Evolutionary conservation across 2,329 filamentous ascomycete species (phyloP), one percentile per base, ranked within the genome.

Genomic region (Byssochlamys sp.): DNA sequence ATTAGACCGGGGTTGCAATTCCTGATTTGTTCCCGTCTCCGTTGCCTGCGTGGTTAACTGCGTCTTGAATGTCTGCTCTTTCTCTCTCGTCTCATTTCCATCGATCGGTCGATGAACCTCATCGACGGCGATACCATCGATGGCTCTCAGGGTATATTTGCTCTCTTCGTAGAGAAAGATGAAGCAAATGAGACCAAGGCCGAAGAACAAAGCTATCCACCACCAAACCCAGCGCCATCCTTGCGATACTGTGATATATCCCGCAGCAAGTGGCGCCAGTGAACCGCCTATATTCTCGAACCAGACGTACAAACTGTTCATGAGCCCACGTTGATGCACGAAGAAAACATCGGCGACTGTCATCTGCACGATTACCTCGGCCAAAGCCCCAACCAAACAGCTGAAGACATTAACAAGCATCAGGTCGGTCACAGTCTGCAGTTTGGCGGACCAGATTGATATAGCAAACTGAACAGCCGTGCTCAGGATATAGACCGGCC

Each of bases 191-290:
- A 79, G 56, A 4, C 69, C 66, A 7, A 67, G 57, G 2, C 71
- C 71, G 26, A 78, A 67, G 31, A 78, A 65, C 53, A 78, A 76
- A 19, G 67, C 67, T 51, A 65, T 73, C 71, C 71, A 80, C 77
- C 77, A 80, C 72, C 73, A 81, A 0, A 75, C 69, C 77, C 77
- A 81, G 11, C 78, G 68, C 79, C 80, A 82, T 0, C 77, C 78
- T 61, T 77, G 72, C 1, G 66, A 64, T 0, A 66, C 62, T 0
- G 73, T 72, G n/a, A 77, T 63, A 48, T 62, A 71, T 1, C 69
- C 70, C 1, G 64, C 65, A 5, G 78, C 63, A 14, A 58, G 31
- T 11, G 54, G 52, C 7, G 53, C 57, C 19, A 55, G 24, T 35
- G 48, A 75, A 1, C 68, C 65, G 14, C 69, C 66, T 52, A 70